Conservation (phyloP, 768 basidiomycete species). For the Kwoniella dejecticola region DNA sequence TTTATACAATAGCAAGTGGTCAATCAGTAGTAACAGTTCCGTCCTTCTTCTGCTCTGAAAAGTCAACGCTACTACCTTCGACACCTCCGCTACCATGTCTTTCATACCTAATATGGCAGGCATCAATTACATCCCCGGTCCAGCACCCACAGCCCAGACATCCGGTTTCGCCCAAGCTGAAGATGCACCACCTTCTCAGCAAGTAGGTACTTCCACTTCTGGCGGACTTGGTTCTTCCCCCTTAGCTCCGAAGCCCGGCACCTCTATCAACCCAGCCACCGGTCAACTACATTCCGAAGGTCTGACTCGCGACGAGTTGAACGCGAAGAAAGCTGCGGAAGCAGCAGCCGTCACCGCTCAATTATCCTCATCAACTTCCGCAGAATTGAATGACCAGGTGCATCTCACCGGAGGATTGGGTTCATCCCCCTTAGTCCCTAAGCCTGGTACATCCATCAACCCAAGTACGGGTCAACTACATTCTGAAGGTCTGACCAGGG, state of each 20-base stretch:
- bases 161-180: constrained; percentile 30
- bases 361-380: neutral
- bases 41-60: too few relatives aligned
- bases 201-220: constrained; percentile 7
- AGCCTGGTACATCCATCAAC: constrained; percentile 41
- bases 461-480: constrained; percentile 42
- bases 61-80: too few relatives aligned
- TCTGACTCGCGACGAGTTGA: constrained; percentile 42
- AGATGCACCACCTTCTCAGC: constrained; percentile 14
- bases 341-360: constrained; percentile 2
- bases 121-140: constrained; percentile 6
- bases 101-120: constrained; percentile 13
- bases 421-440: constrained; percentile 44
- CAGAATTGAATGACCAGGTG: constrained; percentile 6
- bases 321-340: constrained; percentile 34
- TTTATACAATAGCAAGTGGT: too few relatives aligned
- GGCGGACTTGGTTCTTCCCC: constrained; percentile 43
- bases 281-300: constrained; percentile 44
- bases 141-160: constrained; percentile 22
- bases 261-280: constrained; percentile 37
- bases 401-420: constrained; percentile 34
- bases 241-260: constrained; percentile 43
- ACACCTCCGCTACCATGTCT: constrained; percentile 8
- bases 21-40: too few relatives aligned
- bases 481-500: constrained; percentile 43